Percentiles rank a stretch among this genome's conserved stretches.
Conservation (phyloP, 768 basidiomycete species). For the Porpolomopsis calyptriformis region DNA sequence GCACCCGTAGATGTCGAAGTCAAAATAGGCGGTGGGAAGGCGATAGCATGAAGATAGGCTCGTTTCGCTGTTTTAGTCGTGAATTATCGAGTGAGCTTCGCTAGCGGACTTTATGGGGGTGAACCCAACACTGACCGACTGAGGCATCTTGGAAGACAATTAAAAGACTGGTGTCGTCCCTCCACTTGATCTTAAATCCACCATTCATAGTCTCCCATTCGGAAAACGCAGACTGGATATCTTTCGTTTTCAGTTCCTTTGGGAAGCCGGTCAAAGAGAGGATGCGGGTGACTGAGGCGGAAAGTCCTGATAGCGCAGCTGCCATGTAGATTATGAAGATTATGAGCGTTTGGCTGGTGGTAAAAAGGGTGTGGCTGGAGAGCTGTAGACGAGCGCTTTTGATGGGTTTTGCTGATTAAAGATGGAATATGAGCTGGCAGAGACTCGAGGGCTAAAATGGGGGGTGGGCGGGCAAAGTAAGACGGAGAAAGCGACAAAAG, state of each 20-base stretch:
- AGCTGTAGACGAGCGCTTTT: background rate
- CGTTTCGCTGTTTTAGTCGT: constrained; percentile 87
- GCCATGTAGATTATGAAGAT: constrained; percentile 1
- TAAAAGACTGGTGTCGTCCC: constrained; percentile 89
- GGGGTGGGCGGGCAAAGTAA: background rate
- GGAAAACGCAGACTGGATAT: constrained; percentile 83
- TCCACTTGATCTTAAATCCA: constrained; percentile 99
- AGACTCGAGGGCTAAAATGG: background rate
- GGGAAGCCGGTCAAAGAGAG: constrained; percentile 87
- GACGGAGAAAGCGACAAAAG: background rate
- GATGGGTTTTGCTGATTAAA: background rate
- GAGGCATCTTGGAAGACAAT: constrained; percentile 90
- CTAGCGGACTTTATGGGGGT: constrained; percentile 3
- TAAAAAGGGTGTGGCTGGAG: background rate
- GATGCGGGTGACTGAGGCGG: constrained; percentile 93
- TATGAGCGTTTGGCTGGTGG: background rate
- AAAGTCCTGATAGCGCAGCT: constrained; percentile 68
- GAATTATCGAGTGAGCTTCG: constrained; percentile 1
- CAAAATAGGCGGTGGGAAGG: constrained; percentile 66
- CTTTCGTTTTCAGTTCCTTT: constrained; percentile 94
- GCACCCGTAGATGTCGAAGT: constrained; percentile 42
- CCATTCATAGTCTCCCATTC: constrained; percentile 81
- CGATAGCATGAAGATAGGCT: constrained; percentile 86
- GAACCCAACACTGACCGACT: constrained; percentile 54
- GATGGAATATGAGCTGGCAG: background rate